Evolutionary conservation across 208 protist genomes (phyloP).

Genomic region (Novymonas esmeraldas): DNA sequence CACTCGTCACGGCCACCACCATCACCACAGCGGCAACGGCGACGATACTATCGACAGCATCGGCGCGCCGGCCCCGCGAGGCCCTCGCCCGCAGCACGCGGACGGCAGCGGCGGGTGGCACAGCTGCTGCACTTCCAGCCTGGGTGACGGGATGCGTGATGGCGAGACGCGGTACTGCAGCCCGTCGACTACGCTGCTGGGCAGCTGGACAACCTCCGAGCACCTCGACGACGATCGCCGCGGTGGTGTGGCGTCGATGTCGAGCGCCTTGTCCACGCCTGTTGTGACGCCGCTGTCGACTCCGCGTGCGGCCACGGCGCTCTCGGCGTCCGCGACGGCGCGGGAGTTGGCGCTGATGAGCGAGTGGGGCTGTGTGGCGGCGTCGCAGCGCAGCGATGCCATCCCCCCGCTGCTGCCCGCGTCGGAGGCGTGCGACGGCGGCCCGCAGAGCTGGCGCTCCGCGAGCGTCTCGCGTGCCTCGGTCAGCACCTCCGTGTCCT

Average conservation of each 20-base stretch:
- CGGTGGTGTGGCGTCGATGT: constrained; percentile 5
- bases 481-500: neutral
- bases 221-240: neutral
- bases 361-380: constrained; percentile 19
- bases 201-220: neutral
- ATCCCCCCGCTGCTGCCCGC: neutral
- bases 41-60: too few species aligned
- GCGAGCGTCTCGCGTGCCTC: constrained; percentile 26
- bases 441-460: constrained; percentile 12
- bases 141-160: neutral
- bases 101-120: neutral
- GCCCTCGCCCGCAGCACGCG: neutral
- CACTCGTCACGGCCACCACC: neutral
- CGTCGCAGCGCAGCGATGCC: constrained; percentile 1
- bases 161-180: neutral
- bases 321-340: constrained; percentile 3
- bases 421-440: neutral
- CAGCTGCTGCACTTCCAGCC: neutral
- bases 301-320: neutral
- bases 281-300: constrained; percentile 17
- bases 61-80: too few species aligned
- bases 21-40: neutral
- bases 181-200: neutral
- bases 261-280: constrained; percentile 25
- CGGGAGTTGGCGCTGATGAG: constrained; percentile 24